Evolutionary conservation across 768 basidiomycete species (phyloP).

Genomic region (Coprinellus aureogranulatus): DNA sequence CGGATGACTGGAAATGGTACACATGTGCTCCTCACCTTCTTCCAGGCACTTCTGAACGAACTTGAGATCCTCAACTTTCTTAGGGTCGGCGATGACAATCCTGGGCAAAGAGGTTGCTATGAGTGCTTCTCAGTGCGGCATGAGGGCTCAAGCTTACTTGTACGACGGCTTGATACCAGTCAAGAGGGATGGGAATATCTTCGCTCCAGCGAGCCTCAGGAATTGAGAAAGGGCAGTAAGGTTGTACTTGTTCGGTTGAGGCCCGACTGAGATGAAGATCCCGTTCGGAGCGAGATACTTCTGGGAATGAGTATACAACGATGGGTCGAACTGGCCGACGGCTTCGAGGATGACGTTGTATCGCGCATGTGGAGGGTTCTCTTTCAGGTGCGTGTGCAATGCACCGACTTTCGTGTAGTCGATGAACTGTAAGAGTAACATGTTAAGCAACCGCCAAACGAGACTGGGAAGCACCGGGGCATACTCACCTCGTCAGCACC

Average conservation of each 20-base stretch:
- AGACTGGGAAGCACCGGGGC: no score
- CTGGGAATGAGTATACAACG: conserved; percentile 49
- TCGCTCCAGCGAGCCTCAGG: conserved; percentile 31
- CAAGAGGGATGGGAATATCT: conserved; percentile 44
- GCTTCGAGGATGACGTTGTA: conserved; percentile 64
- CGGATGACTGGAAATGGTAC: background rate
- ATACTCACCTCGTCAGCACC: conserved; percentile 66
- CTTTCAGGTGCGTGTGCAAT: conserved; percentile 42
- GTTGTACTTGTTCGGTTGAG: conserved; percentile 32
- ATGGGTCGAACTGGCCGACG: conserved; percentile 45
- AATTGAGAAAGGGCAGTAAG: conserved; percentile 32
- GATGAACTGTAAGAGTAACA: conserved; percentile 51
- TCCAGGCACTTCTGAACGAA: conserved; percentile 27
- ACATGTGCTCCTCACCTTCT: conserved; percentile 33
- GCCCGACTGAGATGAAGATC: conserved; percentile 52
- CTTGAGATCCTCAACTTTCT: conserved; percentile 34
- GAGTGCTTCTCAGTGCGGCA: background rate
- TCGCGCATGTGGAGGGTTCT: conserved; percentile 45
- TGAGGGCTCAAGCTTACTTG: background rate
- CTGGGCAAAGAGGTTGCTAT: background rate
- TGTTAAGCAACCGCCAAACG: no score
- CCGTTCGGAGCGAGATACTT: conserved; percentile 56
- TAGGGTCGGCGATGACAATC: conserved; percentile 31
- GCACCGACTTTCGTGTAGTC: conserved; percentile 56
- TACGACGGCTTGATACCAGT: conserved; percentile 46